A percentile compares a stretch with the other conserved stretches of the same genome.
Conservation (phyloP, 2,329 filamentous ascomycete genomes). For the Fusarium sulawesiense region DNA sequence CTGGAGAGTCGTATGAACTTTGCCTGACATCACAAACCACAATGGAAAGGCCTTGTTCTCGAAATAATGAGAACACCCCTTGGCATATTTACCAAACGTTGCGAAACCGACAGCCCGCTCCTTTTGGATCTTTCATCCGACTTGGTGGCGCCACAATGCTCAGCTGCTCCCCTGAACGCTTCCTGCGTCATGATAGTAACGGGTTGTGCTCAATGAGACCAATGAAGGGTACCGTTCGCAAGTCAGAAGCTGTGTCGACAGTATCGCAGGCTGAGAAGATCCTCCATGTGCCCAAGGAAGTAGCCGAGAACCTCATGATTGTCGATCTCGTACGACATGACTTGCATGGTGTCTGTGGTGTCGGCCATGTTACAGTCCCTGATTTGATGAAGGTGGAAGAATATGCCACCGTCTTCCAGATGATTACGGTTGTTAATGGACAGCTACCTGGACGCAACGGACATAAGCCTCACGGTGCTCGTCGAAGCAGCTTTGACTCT, state of each 20-base stretch:
- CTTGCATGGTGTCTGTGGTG: slow-evolving; percentile 83
- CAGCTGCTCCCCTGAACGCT: slow-evolving; percentile 89
- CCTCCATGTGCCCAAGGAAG: slow-evolving; percentile 85
- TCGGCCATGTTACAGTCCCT: slow-evolving; percentile 77
- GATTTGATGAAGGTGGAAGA: slow-evolving; percentile 89
- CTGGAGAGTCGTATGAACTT: slow-evolving; percentile 86
- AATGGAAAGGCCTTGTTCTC: slow-evolving; percentile 58
- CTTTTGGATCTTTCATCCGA: slow-evolving; percentile 85
- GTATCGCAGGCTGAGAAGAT: slow-evolving; percentile 77
- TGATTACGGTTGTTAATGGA: slow-evolving; percentile 88
- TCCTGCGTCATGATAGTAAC: slow-evolving; percentile 68
- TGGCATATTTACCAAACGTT: slow-evolving; percentile 81
- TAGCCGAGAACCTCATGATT: slow-evolving; percentile 98
- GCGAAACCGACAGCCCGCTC: slow-evolving; percentile 78
- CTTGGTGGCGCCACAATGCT: slow-evolving; percentile 78
- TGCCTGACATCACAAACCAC: slow-evolving; percentile 82
- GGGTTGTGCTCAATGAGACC: slow-evolving; percentile 83
- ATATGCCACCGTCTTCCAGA: slow-evolving; percentile 90
- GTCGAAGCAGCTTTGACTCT: slow-evolving; percentile 7
- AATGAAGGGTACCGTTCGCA: slow-evolving; percentile 97
- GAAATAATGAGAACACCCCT: slow-evolving; percentile 50
- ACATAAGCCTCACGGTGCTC: slow-evolving; percentile 22
- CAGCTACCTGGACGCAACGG: slow-evolving; percentile 56
- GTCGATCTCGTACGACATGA: slow-evolving; percentile 97
- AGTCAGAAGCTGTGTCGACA: slow-evolving; percentile 72